phyloP scores from a whole-genome alignment of 2,329 filamentous ascomycete genomes.

The Fusarium euwallaceae region DNA sequence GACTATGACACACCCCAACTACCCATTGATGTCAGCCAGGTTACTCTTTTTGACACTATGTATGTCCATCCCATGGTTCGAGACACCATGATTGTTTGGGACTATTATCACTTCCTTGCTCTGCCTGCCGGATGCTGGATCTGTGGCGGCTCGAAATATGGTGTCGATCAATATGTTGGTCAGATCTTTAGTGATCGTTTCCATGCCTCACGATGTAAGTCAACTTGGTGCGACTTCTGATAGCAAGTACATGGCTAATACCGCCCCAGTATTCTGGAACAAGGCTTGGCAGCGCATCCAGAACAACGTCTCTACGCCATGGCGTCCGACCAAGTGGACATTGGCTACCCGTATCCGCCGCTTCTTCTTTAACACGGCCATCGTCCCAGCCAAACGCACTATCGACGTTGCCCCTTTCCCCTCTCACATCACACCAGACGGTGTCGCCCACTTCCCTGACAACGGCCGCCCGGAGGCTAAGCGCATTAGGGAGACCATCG shows the following conservation, averaged over 20 bases:
- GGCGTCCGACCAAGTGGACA: conserved; percentile 44
- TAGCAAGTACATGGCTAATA: background rate
- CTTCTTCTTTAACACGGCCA: conserved; percentile 49
- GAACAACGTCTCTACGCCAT: conserved; percentile 52
- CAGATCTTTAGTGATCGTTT: conserved; percentile 44
- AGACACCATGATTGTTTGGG: conserved; percentile 53
- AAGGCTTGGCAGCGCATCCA: conserved; percentile 52
- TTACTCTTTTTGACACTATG: conserved; percentile 16
- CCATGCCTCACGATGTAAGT: conserved; percentile 44
- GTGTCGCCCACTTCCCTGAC: conserved; percentile 49
- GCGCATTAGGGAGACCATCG: conserved; percentile 37
- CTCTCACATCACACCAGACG: conserved; percentile 53
- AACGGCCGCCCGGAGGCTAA: conserved; percentile 36
- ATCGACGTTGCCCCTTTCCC: conserved; percentile 55
- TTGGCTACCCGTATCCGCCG: conserved; percentile 47
- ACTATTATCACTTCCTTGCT: conserved; percentile 52
- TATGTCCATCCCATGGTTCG: conserved; percentile 20
- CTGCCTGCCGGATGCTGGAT: conserved; percentile 41
- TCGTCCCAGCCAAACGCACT: conserved; percentile 44
- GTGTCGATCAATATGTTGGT: conserved; percentile 39
- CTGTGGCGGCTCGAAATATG: conserved; percentile 32
- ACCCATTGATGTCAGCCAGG: conserved; percentile 38
- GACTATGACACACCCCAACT: conserved; percentile 16
- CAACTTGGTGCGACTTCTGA: background rate
- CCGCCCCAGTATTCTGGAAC: conserved; percentile 47